Percentiles rank a stretch among this genome's conserved stretches.
Evolutionary conservation across 129 eudicot genomes (phyloP).

Genomic region (Tagetes patula): DNA sequence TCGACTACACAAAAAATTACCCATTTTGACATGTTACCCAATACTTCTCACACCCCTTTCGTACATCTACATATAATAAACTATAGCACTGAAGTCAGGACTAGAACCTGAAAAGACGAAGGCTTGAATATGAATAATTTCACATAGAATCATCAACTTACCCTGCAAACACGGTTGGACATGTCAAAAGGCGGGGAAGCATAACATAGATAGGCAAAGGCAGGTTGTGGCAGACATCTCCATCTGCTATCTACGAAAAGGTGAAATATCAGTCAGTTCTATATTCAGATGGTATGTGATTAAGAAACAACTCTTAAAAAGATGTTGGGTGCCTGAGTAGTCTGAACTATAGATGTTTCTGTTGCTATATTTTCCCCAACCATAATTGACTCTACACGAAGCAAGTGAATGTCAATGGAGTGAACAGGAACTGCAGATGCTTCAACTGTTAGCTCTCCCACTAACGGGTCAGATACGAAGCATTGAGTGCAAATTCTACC

Average conservation of each 20-base stretch:
- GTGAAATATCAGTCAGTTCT: not conserved
- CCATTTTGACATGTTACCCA: not conserved
- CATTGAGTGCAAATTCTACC: constrained; percentile 77
- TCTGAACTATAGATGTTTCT: constrained; percentile 69
- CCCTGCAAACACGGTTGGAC: constrained; percentile 89
- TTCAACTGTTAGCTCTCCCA: constrained; percentile 72
- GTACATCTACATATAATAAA: constrained; percentile 4
- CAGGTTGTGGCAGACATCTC: constrained; percentile 66
- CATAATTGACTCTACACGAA: constrained; percentile 79
- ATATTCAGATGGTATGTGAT: constrained; percentile 5
- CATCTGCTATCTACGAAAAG: constrained; percentile 78
- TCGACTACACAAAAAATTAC: not conserved
- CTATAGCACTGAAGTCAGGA: constrained; percentile 13
- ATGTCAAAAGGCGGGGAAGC: constrained; percentile 80
- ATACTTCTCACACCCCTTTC: not conserved
- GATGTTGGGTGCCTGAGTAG: constrained; percentile 60
- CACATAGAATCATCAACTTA: constrained; percentile 32
- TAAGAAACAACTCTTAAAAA: not conserved
- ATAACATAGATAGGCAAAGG: constrained; percentile 65
- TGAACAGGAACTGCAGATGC: constrained; percentile 64
- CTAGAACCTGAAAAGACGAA: not conserved
- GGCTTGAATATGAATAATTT: not conserved
- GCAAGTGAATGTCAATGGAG: constrained; percentile 76
- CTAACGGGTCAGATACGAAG: constrained; percentile 53
- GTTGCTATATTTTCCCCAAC: constrained; percentile 71